Evolutionary conservation across 2,329 filamentous ascomycete species (phyloP).

Genomic region (Chaetothyriales sp.): DNA sequence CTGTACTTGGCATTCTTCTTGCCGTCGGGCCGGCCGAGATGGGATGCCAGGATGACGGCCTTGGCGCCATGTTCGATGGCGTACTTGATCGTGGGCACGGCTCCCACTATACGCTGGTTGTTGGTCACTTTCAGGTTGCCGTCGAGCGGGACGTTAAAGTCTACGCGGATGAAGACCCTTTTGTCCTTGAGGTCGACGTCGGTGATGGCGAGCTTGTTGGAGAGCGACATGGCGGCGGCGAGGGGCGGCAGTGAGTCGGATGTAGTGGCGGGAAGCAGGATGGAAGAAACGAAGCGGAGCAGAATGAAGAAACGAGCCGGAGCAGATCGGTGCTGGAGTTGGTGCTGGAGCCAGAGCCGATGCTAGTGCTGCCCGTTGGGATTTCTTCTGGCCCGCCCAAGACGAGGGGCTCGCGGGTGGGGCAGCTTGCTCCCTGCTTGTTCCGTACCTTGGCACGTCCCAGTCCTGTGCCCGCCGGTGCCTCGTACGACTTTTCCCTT

Average conservation of each 20-base stretch:
- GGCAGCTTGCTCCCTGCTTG: not conserved
- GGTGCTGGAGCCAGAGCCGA: not conserved
- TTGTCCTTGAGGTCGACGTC: conserved; percentile 97
- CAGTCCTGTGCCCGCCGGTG: no score
- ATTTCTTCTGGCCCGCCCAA: not conserved
- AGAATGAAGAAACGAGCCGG: conserved; percentile 1
- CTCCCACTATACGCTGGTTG: conserved; percentile 94
- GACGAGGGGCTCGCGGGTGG: not conserved
- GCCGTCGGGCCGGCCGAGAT: conserved; percentile 90
- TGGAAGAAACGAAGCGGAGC: conserved; percentile 1
- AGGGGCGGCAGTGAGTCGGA: conserved; percentile 1
- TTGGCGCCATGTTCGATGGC: conserved; percentile 82
- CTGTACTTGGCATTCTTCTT: conserved; percentile 86
- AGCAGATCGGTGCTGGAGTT: not conserved
- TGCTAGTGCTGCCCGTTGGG: not conserved
- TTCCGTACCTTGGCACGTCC: not conserved
- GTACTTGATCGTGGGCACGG: conserved; percentile 89
- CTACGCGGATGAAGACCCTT: conserved; percentile 93
- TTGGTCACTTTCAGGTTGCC: conserved; percentile 89
- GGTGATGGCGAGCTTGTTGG: conserved; percentile 92
- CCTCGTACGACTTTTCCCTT: no score
- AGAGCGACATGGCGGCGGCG: conserved; percentile 66
- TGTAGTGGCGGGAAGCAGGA: not conserved
- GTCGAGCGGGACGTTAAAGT: conserved; percentile 99
- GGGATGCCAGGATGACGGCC: conserved; percentile 92